A percentile compares a stretch with the other conserved stretches of the same genome.
Evolutionary conservation across 208 protist species (phyloP).

Genomic region (Wallacemonas collosoma): DNA sequence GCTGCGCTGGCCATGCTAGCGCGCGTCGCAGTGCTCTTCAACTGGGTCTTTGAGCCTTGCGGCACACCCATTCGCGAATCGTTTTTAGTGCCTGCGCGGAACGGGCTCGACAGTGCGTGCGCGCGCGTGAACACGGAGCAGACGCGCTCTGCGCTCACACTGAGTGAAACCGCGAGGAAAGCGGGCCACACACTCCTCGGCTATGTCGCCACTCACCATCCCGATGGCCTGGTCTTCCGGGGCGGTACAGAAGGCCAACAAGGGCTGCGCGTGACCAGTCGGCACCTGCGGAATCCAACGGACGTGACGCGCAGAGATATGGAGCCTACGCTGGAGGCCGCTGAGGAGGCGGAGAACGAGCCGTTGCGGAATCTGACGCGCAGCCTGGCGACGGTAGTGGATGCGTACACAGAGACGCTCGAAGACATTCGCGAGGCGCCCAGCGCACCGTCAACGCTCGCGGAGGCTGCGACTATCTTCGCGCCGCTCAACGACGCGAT

Average conservation of each 20-base stretch:
- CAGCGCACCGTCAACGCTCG: slow-evolving; percentile 14
- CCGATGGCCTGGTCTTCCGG: neutral
- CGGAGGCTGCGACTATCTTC: slow-evolving; percentile 20
- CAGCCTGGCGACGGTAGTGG: slow-evolving; percentile 21
- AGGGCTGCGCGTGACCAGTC: slow-evolving; percentile 14
- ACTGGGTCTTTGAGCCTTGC: slow-evolving; percentile 12
- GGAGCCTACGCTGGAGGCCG: slow-evolving; percentile 21
- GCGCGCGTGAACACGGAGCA: slow-evolving; percentile 4
- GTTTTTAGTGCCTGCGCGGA: neutral
- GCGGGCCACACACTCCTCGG: neutral
- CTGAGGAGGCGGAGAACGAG: slow-evolving; percentile 21
- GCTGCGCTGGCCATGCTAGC: slow-evolving; percentile 9
- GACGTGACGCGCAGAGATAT: slow-evolving; percentile 26
- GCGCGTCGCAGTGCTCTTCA: slow-evolving; percentile 10
- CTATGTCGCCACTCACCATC: slow-evolving; percentile 4
- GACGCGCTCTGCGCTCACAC: neutral
- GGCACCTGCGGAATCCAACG: slow-evolving; percentile 25
- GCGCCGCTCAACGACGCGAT: slow-evolving; percentile 34
- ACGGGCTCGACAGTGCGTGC: neutral
- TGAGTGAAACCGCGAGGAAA: neutral
- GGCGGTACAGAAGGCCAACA: neutral
- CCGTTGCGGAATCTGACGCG: slow-evolving; percentile 20
- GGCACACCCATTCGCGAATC: neutral
- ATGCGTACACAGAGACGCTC: slow-evolving; percentile 30
- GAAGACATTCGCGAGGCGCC: slow-evolving; percentile 21